Conservation (phyloP, 208 protist genomes). For the Tritrichomonas musculus region DNA sequence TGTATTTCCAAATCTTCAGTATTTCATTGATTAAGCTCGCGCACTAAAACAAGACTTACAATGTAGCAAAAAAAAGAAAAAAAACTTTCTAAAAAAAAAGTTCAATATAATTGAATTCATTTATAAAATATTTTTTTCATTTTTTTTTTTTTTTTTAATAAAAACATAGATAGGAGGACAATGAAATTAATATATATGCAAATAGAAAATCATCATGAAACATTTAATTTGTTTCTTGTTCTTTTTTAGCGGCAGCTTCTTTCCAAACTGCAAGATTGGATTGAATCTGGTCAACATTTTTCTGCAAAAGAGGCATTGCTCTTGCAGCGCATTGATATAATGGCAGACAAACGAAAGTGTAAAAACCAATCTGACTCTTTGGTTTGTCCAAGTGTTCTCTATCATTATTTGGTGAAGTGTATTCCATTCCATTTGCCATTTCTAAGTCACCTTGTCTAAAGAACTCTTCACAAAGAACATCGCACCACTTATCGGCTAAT, state of each 20-base stretch:
- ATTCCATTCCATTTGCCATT: not conserved
- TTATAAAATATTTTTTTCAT: too few relatives aligned
- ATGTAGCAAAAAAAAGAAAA: too few relatives aligned
- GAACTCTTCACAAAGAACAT: conserved; percentile 13
- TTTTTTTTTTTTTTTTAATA: too few relatives aligned
- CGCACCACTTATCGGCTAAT: not conserved
- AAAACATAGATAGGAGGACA: too few relatives aligned
- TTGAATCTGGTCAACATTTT: not conserved
- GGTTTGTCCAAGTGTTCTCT: not conserved
- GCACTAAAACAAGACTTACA: too few relatives aligned
- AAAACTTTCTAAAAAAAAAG: too few relatives aligned
- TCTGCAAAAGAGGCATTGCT: not conserved
- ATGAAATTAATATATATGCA: too few relatives aligned
- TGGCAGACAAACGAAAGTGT: not conserved
- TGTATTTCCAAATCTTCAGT: too few relatives aligned
- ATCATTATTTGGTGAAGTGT: not conserved
- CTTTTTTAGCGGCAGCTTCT: not conserved
- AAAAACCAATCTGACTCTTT: conserved; percentile 10
- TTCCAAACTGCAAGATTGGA: conserved; percentile 9
- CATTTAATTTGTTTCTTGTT: not conserved
- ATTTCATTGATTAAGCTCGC: too few relatives aligned
- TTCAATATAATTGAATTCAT: too few relatives aligned
- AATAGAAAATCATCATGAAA: too few relatives aligned
- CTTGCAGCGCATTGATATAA: not conserved
- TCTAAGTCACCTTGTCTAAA: conserved; percentile 18